Conservation (phyloP, 2,329 filamentous ascomycete species). For the Trichophyton simii region DNA sequence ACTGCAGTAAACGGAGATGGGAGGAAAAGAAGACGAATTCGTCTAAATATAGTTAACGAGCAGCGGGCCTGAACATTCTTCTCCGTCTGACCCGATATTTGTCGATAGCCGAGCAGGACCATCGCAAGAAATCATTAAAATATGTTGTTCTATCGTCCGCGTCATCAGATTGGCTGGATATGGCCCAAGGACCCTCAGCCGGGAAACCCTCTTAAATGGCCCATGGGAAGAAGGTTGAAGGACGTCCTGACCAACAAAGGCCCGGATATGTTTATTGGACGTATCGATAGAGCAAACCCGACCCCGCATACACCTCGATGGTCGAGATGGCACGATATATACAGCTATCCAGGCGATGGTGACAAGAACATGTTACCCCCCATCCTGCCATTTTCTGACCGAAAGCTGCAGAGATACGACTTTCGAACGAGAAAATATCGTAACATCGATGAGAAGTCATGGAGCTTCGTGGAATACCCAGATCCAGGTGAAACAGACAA, state of each 20-base stretch:
- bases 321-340: slow-evolving; percentile 14
- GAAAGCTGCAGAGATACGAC: slow-evolving; percentile 20
- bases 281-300: slow-evolving; percentile 11
- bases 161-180: slow-evolving; percentile 19
- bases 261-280: slow-evolving; percentile 32
- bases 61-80: neutral
- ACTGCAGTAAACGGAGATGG: neutral
- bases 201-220: slow-evolving; percentile 22
- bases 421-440: slow-evolving; percentile 23
- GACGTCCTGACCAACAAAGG: slow-evolving; percentile 30
- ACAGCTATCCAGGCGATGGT: slow-evolving; percentile 5
- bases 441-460: slow-evolving; percentile 19
- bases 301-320: slow-evolving; percentile 10
- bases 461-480: slow-evolving; percentile 23
- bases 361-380: slow-evolving; percentile 7
- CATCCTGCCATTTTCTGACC: slow-evolving; percentile 14
- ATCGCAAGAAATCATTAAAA: neutral
- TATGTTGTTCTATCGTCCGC: neutral
- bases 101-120: neutral
- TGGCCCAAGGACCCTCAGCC: slow-evolving; percentile 30
- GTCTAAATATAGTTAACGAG: neutral
- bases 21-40: neutral
- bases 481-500: slow-evolving; percentile 9
- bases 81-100: neutral
- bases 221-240: slow-evolving; percentile 21